Conservation (phyloP, 306 rosid genomes). For the Gastrolobium villosum region DNA sequence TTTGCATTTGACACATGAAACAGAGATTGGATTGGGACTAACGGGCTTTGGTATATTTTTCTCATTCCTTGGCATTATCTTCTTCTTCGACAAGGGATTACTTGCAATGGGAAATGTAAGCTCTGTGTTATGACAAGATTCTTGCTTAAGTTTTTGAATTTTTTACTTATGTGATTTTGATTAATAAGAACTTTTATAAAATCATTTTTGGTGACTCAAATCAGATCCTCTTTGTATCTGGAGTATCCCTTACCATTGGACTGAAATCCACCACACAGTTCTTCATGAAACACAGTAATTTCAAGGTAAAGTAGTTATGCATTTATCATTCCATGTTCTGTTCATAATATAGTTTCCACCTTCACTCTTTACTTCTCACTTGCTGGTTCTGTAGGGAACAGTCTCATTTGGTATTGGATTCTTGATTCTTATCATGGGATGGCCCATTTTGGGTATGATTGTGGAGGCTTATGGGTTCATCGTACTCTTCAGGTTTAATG, state of each 20-base stretch:
- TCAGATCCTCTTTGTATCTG: slow-evolving; percentile 94
- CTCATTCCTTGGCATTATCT: slow-evolving; percentile 84
- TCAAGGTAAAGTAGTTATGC: slow-evolving; percentile 61
- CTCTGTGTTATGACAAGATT: slow-evolving; percentile 9
- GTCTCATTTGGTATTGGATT: slow-evolving; percentile 88
- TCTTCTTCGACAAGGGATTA: slow-evolving; percentile 96
- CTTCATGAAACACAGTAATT: slow-evolving; percentile 92
- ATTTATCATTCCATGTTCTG: slow-evolving; percentile 17
- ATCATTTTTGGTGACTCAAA: slow-evolving; percentile 48
- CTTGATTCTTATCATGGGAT: slow-evolving; percentile 82
- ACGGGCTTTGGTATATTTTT: slow-evolving; percentile 95
- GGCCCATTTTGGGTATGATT: slow-evolving; percentile 97
- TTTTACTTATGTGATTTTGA: slow-evolving; percentile 35
- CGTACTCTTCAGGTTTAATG: slow-evolving; percentile 81
- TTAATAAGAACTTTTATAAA: not conserved
- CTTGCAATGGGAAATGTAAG: slow-evolving; percentile 99
- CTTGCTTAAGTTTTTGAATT: slow-evolving; percentile 30
- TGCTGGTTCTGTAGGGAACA: slow-evolving; percentile 69
- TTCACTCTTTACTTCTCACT: not conserved
- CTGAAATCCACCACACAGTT: slow-evolving; percentile 89
- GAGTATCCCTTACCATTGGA: slow-evolving; percentile 92
- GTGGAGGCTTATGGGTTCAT: slow-evolving; percentile 91
- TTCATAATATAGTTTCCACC: slow-evolving; percentile 20
- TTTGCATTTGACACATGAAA: slow-evolving; percentile 47
- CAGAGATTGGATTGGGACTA: slow-evolving; percentile 97